phyloP scores from a whole-genome alignment of 495 filamentous ascomycete species.

The Podospora bellae-mahoneyi region DNA sequence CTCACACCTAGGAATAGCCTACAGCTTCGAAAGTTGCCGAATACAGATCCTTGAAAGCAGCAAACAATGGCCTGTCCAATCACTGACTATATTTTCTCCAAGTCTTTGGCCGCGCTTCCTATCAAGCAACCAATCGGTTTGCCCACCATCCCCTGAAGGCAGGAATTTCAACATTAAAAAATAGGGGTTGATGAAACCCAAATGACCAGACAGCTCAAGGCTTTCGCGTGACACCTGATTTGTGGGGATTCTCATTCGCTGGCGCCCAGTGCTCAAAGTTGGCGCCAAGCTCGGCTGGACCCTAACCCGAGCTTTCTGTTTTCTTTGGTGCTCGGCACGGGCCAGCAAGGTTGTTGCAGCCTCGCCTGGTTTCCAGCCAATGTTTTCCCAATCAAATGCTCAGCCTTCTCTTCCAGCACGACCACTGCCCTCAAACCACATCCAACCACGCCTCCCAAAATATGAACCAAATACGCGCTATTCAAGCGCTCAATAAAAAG shows the following conservation, averaged over 20 bases:
- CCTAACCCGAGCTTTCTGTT: background rate
- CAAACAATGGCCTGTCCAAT: background rate
- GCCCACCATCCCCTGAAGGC: background rate
- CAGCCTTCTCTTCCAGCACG: constrained; percentile 13
- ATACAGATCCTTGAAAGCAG: background rate
- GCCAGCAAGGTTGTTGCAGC: background rate
- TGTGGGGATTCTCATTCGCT: background rate
- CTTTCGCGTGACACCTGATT: background rate
- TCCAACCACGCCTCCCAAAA: background rate
- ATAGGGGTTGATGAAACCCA: background rate
- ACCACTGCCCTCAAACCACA: background rate
- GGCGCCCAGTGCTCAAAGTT: background rate
- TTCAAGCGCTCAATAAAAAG: constrained; percentile 89
- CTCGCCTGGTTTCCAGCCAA: constrained; percentile 5
- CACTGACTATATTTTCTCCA: background rate
- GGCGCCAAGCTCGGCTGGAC: background rate
- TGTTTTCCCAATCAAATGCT: background rate
- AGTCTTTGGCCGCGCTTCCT: background rate
- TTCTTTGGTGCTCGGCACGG: constrained; percentile 11
- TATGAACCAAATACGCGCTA: constrained; percentile 92
- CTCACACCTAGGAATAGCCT: background rate
- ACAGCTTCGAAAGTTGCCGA: background rate
- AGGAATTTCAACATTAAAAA: background rate
- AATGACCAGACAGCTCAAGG: background rate
- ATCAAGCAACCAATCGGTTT: background rate